Conservation (phyloP, 331 rosid genomes). For the Quercus phellos region DNA sequence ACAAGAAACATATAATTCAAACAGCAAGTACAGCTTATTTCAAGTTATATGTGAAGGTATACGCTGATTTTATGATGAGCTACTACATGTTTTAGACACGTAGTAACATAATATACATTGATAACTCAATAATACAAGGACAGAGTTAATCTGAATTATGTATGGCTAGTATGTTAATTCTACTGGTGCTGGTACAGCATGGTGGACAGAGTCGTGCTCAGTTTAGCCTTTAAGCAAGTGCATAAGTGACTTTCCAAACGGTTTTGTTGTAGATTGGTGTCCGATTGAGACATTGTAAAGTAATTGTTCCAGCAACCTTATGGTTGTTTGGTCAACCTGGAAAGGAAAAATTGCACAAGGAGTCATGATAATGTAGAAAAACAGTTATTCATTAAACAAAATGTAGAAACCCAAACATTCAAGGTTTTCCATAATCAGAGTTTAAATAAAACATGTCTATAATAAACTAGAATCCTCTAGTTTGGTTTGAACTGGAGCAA, state of each 20-base stretch:
- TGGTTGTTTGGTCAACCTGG: constrained; percentile 26
- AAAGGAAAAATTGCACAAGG: neutral
- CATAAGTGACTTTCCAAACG: neutral
- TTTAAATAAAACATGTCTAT: neutral
- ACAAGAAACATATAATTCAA: neutral
- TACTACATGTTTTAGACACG: neutral
- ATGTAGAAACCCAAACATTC: no score
- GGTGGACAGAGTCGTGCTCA: neutral
- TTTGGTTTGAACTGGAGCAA: neutral
- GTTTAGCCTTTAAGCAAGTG: neutral
- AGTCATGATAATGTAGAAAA: neutral
- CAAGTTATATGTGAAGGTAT: neutral
- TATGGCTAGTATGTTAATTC: neutral
- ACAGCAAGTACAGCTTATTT: neutral
- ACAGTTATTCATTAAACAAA: neutral
- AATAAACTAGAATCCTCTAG: neutral
- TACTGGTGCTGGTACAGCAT: neutral
- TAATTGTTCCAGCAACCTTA: constrained; percentile 6
- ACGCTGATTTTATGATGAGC: neutral
- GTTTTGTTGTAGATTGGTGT: neutral
- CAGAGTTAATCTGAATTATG: neutral
- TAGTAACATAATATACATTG: neutral
- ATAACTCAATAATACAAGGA: neutral
- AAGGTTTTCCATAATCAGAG: neutral
- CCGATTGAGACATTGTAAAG: neutral